A percentile compares a stretch with the other conserved stretches of the same genome.
Evolutionary conservation across 768 basidiomycete species (phyloP).

Genomic region (Galerina sulciceps): DNA sequence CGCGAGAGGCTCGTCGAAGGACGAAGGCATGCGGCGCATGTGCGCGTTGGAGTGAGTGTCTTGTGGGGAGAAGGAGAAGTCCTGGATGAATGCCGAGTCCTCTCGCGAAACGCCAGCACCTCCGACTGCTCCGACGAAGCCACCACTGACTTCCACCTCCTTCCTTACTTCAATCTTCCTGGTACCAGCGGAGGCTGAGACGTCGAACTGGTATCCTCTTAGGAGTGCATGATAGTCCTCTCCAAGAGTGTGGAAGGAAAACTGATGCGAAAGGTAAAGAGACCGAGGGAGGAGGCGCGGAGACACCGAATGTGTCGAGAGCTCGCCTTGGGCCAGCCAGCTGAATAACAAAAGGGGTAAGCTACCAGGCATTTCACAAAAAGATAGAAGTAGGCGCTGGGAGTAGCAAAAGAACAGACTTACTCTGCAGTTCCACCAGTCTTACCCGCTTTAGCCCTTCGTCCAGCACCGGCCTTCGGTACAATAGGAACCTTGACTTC

Average conservation of each 20-base stretch:
- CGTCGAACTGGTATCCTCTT: slow-evolving; percentile 62
- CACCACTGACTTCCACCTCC: slow-evolving; percentile 65
- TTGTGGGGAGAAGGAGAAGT: slow-evolving; percentile 37
- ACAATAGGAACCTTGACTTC: slow-evolving; percentile 47
- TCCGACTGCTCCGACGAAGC: not conserved
- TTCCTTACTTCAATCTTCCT: slow-evolving; percentile 71
- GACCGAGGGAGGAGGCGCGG: slow-evolving; percentile 67
- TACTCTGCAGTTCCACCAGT: slow-evolving; percentile 19
- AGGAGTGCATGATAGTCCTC: slow-evolving; percentile 84
- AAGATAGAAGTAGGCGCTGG: too few species aligned
- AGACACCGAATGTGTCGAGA: slow-evolving; percentile 71
- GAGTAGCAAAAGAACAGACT: slow-evolving; percentile 13
- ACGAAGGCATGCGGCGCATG: slow-evolving; percentile 50
- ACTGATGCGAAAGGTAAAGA: slow-evolving; percentile 85
- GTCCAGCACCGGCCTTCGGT: not conserved
- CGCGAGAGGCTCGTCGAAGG: slow-evolving; percentile 81
- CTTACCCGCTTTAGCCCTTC: not conserved
- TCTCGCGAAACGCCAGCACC: not conserved
- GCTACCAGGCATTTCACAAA: too few species aligned
- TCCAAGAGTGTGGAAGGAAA: slow-evolving; percentile 76
- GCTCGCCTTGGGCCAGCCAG: slow-evolving; percentile 80
- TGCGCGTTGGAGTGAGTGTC: slow-evolving; percentile 22
- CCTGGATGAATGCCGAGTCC: slow-evolving; percentile 54
- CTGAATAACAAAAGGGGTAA: too few species aligned
- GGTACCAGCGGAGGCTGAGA: slow-evolving; percentile 36